A percentile compares a stretch with the other conserved stretches of the same genome.
These are phyloP conservation scores for Ceratobasidium sp. DNA, from an alignment of 1,284 basidiomycete species.

Conservation along the genomic window DNA sequence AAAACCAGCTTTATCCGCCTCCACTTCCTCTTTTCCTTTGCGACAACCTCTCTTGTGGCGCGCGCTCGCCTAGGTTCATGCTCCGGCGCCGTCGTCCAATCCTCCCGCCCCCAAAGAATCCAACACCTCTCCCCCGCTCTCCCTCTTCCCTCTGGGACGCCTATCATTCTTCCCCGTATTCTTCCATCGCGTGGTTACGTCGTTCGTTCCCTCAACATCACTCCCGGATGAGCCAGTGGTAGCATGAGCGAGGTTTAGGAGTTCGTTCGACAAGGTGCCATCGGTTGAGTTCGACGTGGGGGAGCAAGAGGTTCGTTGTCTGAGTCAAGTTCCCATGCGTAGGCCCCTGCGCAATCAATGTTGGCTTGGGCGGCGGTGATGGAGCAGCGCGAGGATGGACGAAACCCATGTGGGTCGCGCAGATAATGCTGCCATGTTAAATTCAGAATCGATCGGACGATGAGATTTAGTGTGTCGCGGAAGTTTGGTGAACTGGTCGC, in stretches of 20 bases:
- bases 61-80: conserved; percentile 46
- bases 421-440: conserved; percentile 63
- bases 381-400: conserved; percentile 61
- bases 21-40: conserved; percentile 19
- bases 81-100: conserved; percentile 57
- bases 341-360: too few relatives aligned
- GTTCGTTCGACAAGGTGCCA: conserved; percentile 58
- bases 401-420: conserved; percentile 75
- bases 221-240: conserved; percentile 51
- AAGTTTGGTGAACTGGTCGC: too few relatives aligned
- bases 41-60: conserved; percentile 48
- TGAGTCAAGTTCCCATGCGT: conserved; percentile 80
- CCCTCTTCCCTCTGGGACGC: conserved; percentile 69
- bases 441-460: too few relatives aligned
- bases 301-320: conserved; percentile 67
- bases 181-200: conserved; percentile 21
- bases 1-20: conserved; percentile 31
- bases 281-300: conserved; percentile 62
- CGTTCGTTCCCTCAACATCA: conserved; percentile 53
- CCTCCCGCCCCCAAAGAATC: conserved; percentile 44
- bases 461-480: too few relatives aligned
- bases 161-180: neutral
- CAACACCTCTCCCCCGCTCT: conserved; percentile 62
- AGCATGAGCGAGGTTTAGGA: conserved; percentile 53
- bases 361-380: conserved; percentile 52